These are phyloP conservation scores for Spathaspora sp. DNA, from an alignment of 805 yeast species.

Conservation along the genomic window DNA sequence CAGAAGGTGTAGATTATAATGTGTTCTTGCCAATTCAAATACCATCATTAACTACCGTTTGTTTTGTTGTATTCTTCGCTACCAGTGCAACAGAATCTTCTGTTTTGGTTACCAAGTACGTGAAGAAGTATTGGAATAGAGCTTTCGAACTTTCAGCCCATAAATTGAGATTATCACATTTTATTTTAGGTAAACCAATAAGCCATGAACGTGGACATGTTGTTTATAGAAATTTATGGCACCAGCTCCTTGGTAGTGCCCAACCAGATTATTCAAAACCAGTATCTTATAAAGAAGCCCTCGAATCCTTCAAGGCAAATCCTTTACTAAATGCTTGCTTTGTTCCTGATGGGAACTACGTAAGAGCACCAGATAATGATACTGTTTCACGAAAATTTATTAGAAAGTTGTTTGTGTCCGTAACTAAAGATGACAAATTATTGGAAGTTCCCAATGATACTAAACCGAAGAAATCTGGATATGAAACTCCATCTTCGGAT, in stretches of 20 bases:
- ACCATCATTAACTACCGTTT: constrained; percentile 6
- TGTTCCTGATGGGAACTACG: constrained; percentile 75
- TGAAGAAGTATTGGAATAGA: constrained; percentile 56
- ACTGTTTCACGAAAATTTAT: constrained; percentile 64
- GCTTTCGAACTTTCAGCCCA: constrained; percentile 55
- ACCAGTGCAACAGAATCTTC: constrained; percentile 3
- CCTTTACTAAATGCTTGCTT: constrained; percentile 50
- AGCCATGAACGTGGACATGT: constrained; percentile 70
- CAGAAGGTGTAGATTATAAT: constrained; percentile 8
- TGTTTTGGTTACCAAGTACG: constrained; percentile 20
- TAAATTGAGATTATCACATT: constrained; percentile 73
- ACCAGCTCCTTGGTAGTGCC: constrained; percentile 37
- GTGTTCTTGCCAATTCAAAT: constrained; percentile 25
- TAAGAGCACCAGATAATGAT: constrained; percentile 86
- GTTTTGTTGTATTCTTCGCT: background rate
- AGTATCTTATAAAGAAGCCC: constrained; percentile 45
- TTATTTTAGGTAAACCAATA: constrained; percentile 59
- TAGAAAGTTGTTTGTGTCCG: constrained; percentile 71
- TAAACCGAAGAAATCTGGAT: constrained; percentile 9
- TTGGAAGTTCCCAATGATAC: constrained; percentile 18
- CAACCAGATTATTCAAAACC: constrained; percentile 60
- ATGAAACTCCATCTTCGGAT: constrained; percentile 30
- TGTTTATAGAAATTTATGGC: constrained; percentile 48
- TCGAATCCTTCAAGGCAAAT: constrained; percentile 38
- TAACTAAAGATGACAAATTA: constrained; percentile 72